A percentile compares a stretch with the other conserved stretches of the same genome.
These are phyloP conservation scores for Rehmannia glutinosa DNA, from an alignment of 257 asterid species.

Conservation along the genomic window DNA sequence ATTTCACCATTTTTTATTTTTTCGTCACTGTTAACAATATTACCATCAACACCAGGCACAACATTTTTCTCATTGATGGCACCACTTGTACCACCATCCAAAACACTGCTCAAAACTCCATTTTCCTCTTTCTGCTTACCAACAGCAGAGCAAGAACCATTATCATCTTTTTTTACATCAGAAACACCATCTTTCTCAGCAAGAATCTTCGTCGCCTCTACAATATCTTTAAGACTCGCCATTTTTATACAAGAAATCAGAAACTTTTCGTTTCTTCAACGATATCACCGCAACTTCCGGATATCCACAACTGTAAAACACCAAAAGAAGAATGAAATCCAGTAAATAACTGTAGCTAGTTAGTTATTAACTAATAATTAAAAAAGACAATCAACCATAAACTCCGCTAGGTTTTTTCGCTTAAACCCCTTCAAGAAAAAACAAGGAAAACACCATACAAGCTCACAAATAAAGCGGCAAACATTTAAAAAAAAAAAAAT, in stretches of 20 bases:
- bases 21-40: neutral
- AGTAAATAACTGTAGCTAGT: neutral
- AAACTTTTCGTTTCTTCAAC: neutral
- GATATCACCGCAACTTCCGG: neutral
- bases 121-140: neutral
- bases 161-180: slow-evolving; percentile 10
- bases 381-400: neutral
- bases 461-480: neutral
- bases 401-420: slow-evolving; percentile 5
- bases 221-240: slow-evolving; percentile 17
- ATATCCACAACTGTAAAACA: neutral
- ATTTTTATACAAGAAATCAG: slow-evolving; percentile 6
- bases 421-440: neutral
- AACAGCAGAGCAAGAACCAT: neutral
- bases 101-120: neutral
- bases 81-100: neutral
- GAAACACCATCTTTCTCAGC: neutral
- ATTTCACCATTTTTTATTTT: slow-evolving; percentile 2
- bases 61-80: too few species aligned
- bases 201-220: neutral
- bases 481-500: neutral
- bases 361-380: neutral
- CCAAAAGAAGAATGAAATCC: neutral
- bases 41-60: neutral
- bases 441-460: neutral